phyloP scores from a whole-genome alignment of 1,139 yeast species.

The Kodamaea ohmeri region DNA sequence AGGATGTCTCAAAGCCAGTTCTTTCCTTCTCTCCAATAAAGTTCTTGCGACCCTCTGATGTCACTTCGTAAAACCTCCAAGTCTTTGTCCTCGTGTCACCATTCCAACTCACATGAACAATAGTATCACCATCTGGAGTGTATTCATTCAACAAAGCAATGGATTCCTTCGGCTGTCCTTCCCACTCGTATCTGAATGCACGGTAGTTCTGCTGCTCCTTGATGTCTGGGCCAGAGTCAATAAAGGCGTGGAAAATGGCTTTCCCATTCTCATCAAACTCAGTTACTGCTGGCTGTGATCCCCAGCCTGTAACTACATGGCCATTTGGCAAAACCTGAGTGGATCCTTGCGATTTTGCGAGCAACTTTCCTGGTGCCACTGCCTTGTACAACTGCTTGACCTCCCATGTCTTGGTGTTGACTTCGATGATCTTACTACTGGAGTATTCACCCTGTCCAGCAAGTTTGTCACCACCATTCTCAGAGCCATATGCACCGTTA shows the following conservation, averaged over 20 bases:
- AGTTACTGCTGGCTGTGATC: slow-evolving; percentile 38
- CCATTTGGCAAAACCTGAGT: slow-evolving; percentile 36
- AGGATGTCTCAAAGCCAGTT: slow-evolving; percentile 30
- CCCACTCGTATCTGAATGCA: slow-evolving; percentile 38
- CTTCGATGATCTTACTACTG: slow-evolving; percentile 34
- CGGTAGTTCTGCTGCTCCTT: slow-evolving; percentile 31
- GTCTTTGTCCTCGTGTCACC: slow-evolving; percentile 35
- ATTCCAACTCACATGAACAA: slow-evolving; percentile 36
- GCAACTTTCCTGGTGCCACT: slow-evolving; percentile 25
- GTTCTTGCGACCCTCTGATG: slow-evolving; percentile 14
- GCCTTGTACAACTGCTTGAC: slow-evolving; percentile 27
- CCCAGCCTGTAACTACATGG: slow-evolving; percentile 39
- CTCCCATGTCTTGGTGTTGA: slow-evolving; percentile 26
- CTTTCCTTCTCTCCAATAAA: slow-evolving; percentile 22
- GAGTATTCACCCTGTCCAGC: slow-evolving; percentile 23
- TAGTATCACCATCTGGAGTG: slow-evolving; percentile 17
- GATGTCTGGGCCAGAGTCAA: slow-evolving; percentile 28
- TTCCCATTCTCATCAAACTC: slow-evolving; percentile 29
- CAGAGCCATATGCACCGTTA: slow-evolving; percentile 38
- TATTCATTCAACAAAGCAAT: slow-evolving; percentile 26
- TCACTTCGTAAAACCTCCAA: slow-evolving; percentile 26
- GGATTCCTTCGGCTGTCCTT: slow-evolving; percentile 31
- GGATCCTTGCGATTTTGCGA: slow-evolving; percentile 38
- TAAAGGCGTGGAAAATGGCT: slow-evolving; percentile 32
- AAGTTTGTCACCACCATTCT: slow-evolving; percentile 25